These are phyloP conservation scores for Sicyos edulis DNA, from an alignment of 306 rosid species.

Conservation along the genomic window DNA sequence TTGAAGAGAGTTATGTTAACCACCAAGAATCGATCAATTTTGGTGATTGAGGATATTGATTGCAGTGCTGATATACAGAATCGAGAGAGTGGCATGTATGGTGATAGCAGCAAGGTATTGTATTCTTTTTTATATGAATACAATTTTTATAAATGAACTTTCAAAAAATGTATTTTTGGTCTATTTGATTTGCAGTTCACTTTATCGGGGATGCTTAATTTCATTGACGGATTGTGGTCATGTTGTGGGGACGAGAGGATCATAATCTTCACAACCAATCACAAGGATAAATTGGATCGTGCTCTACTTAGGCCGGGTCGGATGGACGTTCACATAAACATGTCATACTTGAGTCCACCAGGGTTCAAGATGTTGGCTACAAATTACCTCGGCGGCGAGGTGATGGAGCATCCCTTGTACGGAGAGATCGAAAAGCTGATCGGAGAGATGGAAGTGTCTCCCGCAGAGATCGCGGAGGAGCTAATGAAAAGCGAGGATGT, in stretches of 20 bases:
- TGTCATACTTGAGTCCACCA: conserved; percentile 37
- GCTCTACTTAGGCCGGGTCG: conserved; percentile 53
- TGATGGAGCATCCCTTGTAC: not conserved
- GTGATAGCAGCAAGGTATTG: too few species aligned
- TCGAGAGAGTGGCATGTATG: too few species aligned
- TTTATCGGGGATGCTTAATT: conserved; percentile 4
- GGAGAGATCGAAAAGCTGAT: conserved; percentile 31
- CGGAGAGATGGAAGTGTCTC: conserved; percentile 32
- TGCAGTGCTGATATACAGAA: conserved; percentile 11
- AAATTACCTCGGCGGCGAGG: conserved; percentile 47
- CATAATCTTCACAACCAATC: conserved; percentile 52
- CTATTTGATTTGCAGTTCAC: conserved; percentile 2
- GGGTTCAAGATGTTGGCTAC: conserved; percentile 37
- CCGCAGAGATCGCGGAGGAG: conserved; percentile 51
- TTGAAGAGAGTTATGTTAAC: not conserved
- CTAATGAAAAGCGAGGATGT: too few species aligned
- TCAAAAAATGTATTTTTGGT: too few species aligned
- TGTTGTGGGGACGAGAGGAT: conserved; percentile 58
- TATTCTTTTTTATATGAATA: too few species aligned
- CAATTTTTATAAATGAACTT: not conserved
- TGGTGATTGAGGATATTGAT: conserved; percentile 13
- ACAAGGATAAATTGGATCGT: conserved; percentile 41
- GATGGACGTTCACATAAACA: conserved; percentile 56
- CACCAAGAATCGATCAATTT: conserved; percentile 9
- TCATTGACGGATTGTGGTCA: conserved; percentile 51